Percentiles rank a stretch among this genome's conserved stretches.
These are phyloP conservation scores for Kwoniella sp. DNA, from an alignment of 768 basidiomycete species.

Conservation along the genomic window DNA sequence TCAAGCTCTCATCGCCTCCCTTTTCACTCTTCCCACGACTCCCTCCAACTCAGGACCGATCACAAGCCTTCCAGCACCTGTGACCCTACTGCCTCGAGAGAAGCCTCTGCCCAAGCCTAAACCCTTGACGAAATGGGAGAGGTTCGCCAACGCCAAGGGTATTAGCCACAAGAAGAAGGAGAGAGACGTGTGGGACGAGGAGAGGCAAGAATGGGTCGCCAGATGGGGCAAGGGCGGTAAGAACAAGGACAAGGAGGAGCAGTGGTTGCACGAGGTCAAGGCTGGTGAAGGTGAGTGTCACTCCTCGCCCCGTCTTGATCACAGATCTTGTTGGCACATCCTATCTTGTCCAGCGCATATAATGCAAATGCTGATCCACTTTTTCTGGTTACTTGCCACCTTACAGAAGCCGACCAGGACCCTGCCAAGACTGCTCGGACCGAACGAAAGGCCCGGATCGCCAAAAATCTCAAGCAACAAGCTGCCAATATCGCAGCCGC, in stretches of 20 bases:
- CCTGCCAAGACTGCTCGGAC: conserved; percentile 73
- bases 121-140: conserved; percentile 93
- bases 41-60: conserved; percentile 64
- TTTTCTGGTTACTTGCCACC: not conserved
- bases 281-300: conserved; percentile 75
- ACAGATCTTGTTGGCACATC: too few species aligned
- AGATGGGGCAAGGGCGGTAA: conserved; percentile 83
- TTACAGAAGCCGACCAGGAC: conserved; percentile 73
- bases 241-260: conserved; percentile 80
- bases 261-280: conserved; percentile 92
- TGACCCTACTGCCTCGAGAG: conserved; percentile 76
- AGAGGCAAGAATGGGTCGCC: conserved; percentile 86
- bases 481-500: conserved; percentile 67
- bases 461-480: conserved; percentile 81
- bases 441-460: conserved; percentile 76
- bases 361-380: too few species aligned
- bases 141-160: conserved; percentile 90
- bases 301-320: not conserved
- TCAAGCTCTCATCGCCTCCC: conserved; percentile 74
- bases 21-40: conserved; percentile 83
- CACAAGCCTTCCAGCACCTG: conserved; percentile 75
- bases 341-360: too few species aligned
- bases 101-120: conserved; percentile 93
- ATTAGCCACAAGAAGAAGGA: conserved; percentile 79
- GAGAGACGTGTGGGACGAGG: conserved; percentile 89